phyloP scores from a whole-genome alignment of 202 grass and related monocot species.

The Digitaria exilis region DNA sequence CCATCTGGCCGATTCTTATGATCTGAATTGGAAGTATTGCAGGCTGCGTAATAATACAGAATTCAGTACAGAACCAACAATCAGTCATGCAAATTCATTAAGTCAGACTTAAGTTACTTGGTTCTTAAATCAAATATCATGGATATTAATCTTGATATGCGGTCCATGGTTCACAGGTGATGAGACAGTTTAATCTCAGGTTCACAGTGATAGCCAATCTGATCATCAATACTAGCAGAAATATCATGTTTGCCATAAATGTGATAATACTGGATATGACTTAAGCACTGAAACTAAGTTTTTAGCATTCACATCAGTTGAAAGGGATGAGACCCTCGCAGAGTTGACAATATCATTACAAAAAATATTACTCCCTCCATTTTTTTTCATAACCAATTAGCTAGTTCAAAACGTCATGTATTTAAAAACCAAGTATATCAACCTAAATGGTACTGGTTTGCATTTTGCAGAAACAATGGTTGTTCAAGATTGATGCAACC shows the following conservation, averaged over 20 bases:
- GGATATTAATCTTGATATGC: background rate
- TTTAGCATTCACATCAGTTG: background rate
- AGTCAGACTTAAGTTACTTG: conserved; percentile 12
- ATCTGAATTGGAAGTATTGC: conserved; percentile 96
- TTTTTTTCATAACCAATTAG: background rate
- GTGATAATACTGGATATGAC: background rate
- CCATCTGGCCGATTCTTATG: conserved; percentile 81
- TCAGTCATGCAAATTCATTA: conserved; percentile 29
- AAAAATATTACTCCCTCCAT: background rate
- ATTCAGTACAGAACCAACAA: conserved; percentile 36
- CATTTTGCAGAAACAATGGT: conserved; percentile 9
- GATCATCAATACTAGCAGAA: background rate
- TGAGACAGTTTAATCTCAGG: background rate
- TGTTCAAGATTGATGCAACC: background rate
- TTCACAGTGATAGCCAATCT: background rate
- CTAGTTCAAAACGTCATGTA: background rate
- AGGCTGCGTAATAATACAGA: conserved; percentile 64
- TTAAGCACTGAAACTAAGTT: conserved; percentile 32
- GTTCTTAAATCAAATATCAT: conserved; percentile 9
- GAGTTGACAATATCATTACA: background rate
- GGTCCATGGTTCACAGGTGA: background rate
- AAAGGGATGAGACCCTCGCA: background rate
- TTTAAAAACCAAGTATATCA: background rate
- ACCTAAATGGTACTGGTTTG: background rate
- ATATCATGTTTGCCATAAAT: background rate